Evolutionary conservation across 73 alveolate genomes (phyloP).

Genomic region (Uronychia binucleata): DNA sequence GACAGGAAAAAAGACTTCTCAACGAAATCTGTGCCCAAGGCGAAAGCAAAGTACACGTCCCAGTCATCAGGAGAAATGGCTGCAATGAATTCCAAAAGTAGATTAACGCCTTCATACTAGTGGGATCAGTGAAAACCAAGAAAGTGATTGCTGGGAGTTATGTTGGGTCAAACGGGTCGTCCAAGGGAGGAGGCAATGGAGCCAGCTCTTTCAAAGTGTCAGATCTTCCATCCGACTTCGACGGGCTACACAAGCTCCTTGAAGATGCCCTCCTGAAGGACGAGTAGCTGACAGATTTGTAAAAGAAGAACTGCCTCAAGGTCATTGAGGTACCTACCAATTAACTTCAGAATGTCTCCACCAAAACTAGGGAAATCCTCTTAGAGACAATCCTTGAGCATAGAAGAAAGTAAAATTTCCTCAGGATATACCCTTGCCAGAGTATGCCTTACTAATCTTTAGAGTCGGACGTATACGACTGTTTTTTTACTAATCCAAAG

Average conservation of each 20-base stretch:
- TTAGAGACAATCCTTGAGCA: neutral
- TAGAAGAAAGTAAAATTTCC: slow-evolving; percentile 41
- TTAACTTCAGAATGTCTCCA: neutral
- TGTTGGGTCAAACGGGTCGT: too few species aligned
- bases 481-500: slow-evolving; percentile 57
- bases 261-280: neutral
- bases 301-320: neutral
- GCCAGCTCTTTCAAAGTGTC: too few species aligned
- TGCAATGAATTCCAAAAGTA: too few species aligned
- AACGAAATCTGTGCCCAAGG: neutral
- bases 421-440: slow-evolving; percentile 51
- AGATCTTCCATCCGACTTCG: too few species aligned
- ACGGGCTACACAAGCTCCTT: neutral
- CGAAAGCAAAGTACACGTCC: too few species aligned
- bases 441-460: neutral
- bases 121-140: too few species aligned
- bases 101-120: too few species aligned
- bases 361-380: neutral
- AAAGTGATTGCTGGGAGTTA: too few species aligned
- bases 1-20: slow-evolving; percentile 34
- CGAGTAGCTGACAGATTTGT: neutral
- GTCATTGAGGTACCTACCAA: neutral
- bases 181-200: too few species aligned
- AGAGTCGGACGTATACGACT: slow-evolving; percentile 48
- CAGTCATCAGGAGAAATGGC: too few species aligned